Evolutionary conservation across 495 filamentous ascomycete species (phyloP).

Genomic region (Trichodelitschia bisporula): DNA sequence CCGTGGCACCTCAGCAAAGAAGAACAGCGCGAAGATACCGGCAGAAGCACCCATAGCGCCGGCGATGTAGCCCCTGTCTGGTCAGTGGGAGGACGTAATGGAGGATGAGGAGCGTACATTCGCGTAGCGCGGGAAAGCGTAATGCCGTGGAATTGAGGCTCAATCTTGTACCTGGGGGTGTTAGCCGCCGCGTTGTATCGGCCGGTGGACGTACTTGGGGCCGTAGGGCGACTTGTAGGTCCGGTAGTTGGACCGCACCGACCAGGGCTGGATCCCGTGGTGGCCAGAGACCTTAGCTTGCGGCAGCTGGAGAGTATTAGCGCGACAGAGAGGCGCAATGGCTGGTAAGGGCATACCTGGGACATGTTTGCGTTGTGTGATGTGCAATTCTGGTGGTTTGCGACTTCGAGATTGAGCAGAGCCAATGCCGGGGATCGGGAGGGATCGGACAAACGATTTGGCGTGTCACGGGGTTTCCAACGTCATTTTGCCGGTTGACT

Average conservation of each 20-base stretch:
- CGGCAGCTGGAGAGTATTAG: too few relatives aligned
- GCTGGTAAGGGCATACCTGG: too few relatives aligned
- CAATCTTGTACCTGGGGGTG: constrained; percentile 6
- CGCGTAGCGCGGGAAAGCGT: background rate
- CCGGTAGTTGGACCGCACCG: background rate
- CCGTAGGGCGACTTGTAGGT: constrained; percentile 1
- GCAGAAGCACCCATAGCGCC: constrained; percentile 33
- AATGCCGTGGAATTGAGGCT: constrained; percentile 4
- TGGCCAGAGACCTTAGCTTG: too few relatives aligned
- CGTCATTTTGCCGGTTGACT: too few relatives aligned
- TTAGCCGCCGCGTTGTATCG: background rate
- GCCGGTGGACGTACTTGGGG: background rate
- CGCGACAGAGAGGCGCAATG: too few relatives aligned
- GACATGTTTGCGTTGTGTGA: too few relatives aligned
- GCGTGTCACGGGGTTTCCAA: too few relatives aligned
- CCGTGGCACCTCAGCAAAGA: constrained; percentile 45
- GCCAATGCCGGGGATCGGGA: too few relatives aligned
- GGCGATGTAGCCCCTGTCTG: constrained; percentile 25
- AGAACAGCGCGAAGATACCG: constrained; percentile 39
- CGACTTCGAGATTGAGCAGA: too few relatives aligned
- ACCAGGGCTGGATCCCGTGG: too few relatives aligned
- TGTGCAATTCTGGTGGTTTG: too few relatives aligned
- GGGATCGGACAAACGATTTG: too few relatives aligned
- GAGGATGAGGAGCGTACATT: background rate
- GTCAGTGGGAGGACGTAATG: background rate